Evolutionary conservation across 345 rosid species (phyloP).

Genomic region (Brassica carinata): DNA sequence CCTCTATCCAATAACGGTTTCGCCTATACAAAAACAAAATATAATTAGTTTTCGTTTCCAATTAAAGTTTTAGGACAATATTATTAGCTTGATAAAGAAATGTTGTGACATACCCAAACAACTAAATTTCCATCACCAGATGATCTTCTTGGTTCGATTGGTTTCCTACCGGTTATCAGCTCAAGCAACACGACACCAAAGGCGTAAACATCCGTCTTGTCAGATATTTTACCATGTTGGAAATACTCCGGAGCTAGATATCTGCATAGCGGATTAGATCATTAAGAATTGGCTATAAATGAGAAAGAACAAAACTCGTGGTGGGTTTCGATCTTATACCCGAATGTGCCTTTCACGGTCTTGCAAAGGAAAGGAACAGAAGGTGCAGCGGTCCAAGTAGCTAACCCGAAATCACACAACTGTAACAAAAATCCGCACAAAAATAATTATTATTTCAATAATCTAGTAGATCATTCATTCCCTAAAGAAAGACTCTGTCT

Average conservation of each 20-base stretch:
- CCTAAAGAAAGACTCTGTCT: neutral
- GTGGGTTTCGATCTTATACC: conserved; percentile 49
- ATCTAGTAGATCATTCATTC: neutral
- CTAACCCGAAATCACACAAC: conserved; percentile 98
- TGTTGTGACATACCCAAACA: conserved; percentile 74
- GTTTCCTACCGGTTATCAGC: conserved; percentile 85
- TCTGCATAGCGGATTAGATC: conserved; percentile 40
- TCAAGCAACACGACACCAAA: conserved; percentile 94
- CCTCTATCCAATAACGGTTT: conserved; percentile 84
- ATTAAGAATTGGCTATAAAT: neutral
- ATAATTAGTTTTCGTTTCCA: neutral
- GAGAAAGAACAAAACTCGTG: neutral
- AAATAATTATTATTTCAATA: neutral
- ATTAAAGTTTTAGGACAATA: neutral
- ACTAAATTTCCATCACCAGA: conserved; percentile 92
- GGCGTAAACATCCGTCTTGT: conserved; percentile 96
- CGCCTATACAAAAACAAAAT: conserved; percentile 51
- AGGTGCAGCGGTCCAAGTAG: conserved; percentile 98
- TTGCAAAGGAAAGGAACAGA: conserved; percentile 96
- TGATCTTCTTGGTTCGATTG: conserved; percentile 83
- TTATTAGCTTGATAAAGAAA: neutral
- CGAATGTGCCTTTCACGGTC: conserved; percentile 98
- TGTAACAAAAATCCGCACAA: conserved; percentile 29
- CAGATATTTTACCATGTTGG: conserved; percentile 94
- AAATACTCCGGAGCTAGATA: conserved; percentile 98